Evolutionary conservation across 1,139 yeast genomes (phyloP).

Genomic region (Kodamaea suecica): DNA sequence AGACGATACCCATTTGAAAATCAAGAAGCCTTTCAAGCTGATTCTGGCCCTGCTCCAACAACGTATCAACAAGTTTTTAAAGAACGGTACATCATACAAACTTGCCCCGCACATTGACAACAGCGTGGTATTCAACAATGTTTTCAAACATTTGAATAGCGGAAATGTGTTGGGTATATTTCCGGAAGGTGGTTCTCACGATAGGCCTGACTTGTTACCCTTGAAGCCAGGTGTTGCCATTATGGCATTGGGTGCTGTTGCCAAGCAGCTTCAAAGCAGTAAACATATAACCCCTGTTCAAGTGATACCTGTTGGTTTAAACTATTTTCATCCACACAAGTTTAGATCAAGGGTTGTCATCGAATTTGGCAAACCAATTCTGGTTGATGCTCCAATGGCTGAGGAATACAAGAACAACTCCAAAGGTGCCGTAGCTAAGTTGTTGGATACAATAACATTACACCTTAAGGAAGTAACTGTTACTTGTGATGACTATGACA

Average conservation of each 20-base stretch:
- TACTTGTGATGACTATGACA: constrained; percentile 88
- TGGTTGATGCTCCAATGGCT: constrained; percentile 50
- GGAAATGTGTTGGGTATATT: constrained; percentile 65
- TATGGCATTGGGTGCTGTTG: constrained; percentile 91
- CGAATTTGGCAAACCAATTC: constrained; percentile 90
- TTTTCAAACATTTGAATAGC: constrained; percentile 56
- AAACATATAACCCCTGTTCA: constrained; percentile 42
- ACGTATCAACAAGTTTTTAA: constrained; percentile 36
- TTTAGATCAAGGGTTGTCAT: constrained; percentile 92
- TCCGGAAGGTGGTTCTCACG: constrained; percentile 91
- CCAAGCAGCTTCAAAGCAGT: constrained; percentile 12
- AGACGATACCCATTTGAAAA: constrained; percentile 49
- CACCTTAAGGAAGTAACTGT: constrained; percentile 88
- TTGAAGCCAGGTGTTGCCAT: constrained; percentile 96
- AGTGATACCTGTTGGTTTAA: constrained; percentile 95
- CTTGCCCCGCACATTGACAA: constrained; percentile 66
- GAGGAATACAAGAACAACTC: constrained; percentile 14
- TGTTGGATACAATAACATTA: constrained; percentile 67
- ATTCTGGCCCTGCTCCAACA: constrained; percentile 18
- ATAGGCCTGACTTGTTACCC: constrained; percentile 84
- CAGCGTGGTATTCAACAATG: constrained; percentile 55
- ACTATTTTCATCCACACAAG: constrained; percentile 93
- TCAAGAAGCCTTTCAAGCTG: constrained; percentile 48
- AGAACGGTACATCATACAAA: constrained; percentile 50
- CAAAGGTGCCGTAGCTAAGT: constrained; percentile 31